Base-by-base conservation (phyloP, 2,329 filamentous ascomycete genomes). In the Pseudogymnoascus sp. region DNA sequence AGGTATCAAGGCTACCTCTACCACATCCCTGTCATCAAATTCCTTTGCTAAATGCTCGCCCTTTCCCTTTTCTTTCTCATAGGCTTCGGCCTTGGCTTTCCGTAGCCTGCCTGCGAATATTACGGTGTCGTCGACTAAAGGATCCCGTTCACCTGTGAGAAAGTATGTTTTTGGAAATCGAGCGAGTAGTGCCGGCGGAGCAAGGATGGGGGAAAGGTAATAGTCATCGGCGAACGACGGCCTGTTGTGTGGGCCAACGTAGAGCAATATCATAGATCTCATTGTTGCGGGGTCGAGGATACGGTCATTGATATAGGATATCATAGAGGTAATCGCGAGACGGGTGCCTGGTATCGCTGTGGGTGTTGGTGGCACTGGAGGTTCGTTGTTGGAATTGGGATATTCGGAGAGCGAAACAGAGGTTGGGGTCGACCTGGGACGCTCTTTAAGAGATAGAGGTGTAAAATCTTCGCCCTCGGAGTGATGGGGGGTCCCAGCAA, bases 191-290 rank as follows among this genome's bases (percentile, higher is more conserved):
- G 84, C 80, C 67, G 97, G 93, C 0, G 94, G 94, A 0, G 94
- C 92, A 0, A 97, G 83, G 0, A 97, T 86, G 0, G 94, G 94
- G 0, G 90, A 96, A 2, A 99, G 83, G 0, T 96, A 83, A 72
- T 92, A 97, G 74, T 99, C 93, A 6, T 90, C 91, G 29, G 85
- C 85, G 74, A 99, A 97, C 72, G 97, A 92, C 0, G 94, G 94
- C 0, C 92, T 88, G 73, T 94, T 91, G 72, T 97, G 90, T 0
- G 92, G 92, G 0, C 94, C 94, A 62, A 99, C 90, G 73, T 99
- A 99, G 3, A 99, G 81, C 67, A 99, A 96, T 67, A 99, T 96
- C 92, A 99, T 97, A 66, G 92, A 91, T 33, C 94, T 89, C 89
- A 97, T 97, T 91, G 97, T 96, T 75, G 99, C 94, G 0, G 94